Evolutionary conservation across 331 rosid species (phyloP).

Genomic region (Dryas integrifolia): DNA sequence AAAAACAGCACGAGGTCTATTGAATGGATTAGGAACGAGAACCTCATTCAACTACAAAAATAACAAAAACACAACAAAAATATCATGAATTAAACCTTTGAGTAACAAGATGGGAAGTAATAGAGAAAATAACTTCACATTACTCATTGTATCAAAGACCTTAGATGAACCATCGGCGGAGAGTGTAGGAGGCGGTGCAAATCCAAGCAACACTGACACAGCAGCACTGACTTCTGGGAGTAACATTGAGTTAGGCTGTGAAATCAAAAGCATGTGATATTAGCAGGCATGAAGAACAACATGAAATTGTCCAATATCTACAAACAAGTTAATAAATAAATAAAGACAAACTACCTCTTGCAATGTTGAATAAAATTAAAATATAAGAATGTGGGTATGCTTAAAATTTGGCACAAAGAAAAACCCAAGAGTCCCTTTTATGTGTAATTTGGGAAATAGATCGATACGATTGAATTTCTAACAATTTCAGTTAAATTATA

Average conservation of each 20-base stretch:
- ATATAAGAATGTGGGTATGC: not conserved
- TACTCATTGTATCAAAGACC: constrained; percentile 46
- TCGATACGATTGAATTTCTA: not conserved
- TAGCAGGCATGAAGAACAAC: constrained; percentile 14
- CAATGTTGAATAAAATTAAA: not conserved
- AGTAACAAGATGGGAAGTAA: constrained; percentile 3
- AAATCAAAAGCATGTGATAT: constrained; percentile 24
- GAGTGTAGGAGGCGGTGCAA: constrained; percentile 66
- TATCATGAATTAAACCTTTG: constrained; percentile 25
- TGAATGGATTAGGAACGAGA: constrained; percentile 83
- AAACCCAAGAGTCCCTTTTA: not conserved
- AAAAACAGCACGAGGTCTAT: constrained; percentile 79
- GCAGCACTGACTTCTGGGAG: constrained; percentile 72
- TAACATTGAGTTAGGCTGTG: constrained; percentile 57
- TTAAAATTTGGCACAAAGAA: not conserved
- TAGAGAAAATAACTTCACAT: not conserved
- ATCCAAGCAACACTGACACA: constrained; percentile 84
- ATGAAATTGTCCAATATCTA: not conserved
- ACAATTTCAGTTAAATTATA: not conserved
- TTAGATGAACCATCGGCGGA: constrained; percentile 74
- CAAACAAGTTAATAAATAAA: too few relatives aligned
- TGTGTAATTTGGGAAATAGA: not conserved
- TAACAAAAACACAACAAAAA: constrained; percentile 22
- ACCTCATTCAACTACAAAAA: constrained; percentile 75
- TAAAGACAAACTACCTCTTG: not conserved